Conservation (phyloP, 352 stramenopile genomes). For the Phytophthora pluvialis region DNA sequence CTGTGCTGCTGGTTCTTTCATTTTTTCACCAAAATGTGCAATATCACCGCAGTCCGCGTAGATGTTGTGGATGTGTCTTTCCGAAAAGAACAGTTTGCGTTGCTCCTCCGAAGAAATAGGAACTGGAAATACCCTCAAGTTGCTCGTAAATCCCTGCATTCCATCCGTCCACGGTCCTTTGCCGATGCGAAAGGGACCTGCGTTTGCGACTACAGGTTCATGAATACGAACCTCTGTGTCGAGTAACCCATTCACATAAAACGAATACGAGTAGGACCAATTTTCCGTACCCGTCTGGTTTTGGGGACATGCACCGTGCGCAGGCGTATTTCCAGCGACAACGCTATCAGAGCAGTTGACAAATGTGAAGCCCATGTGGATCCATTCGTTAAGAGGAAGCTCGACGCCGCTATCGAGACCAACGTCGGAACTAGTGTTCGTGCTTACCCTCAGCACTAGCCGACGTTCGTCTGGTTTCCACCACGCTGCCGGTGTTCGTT, state of each 20-base stretch:
- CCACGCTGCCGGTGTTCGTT: slow-evolving; percentile 85
- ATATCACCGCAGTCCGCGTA: slow-evolving; percentile 10
- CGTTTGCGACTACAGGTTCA: slow-evolving; percentile 55
- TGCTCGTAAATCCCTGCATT: slow-evolving; percentile 66
- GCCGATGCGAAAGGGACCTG: slow-evolving; percentile 67
- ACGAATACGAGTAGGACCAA: slow-evolving; percentile 55
- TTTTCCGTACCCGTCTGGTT: neutral
- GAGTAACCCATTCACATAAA: slow-evolving; percentile 68
- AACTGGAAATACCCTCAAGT: slow-evolving; percentile 53
- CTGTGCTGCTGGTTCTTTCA: slow-evolving; percentile 24
- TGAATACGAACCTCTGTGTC: slow-evolving; percentile 57
- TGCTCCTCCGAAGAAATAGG: slow-evolving; percentile 41
- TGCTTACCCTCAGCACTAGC: slow-evolving; percentile 79
- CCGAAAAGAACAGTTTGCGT: slow-evolving; percentile 30
- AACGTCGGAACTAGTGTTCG: slow-evolving; percentile 54
- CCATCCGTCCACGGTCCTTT: slow-evolving; percentile 76
- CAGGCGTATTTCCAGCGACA: no score
- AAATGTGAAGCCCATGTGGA: slow-evolving; percentile 78
- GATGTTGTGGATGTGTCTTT: slow-evolving; percentile 37
- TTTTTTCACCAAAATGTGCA: neutral
- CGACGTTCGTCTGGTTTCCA: slow-evolving; percentile 68
- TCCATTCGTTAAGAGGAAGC: slow-evolving; percentile 64
- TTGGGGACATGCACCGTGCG: slow-evolving; percentile 17
- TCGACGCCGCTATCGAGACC: slow-evolving; percentile 53
- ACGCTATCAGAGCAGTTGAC: slow-evolving; percentile 52